Percentiles rank a stretch among this genome's conserved stretches.
Evolutionary conservation across 169 alveolate genomes (phyloP).

Genomic region (Miamiensis avidus): DNA sequence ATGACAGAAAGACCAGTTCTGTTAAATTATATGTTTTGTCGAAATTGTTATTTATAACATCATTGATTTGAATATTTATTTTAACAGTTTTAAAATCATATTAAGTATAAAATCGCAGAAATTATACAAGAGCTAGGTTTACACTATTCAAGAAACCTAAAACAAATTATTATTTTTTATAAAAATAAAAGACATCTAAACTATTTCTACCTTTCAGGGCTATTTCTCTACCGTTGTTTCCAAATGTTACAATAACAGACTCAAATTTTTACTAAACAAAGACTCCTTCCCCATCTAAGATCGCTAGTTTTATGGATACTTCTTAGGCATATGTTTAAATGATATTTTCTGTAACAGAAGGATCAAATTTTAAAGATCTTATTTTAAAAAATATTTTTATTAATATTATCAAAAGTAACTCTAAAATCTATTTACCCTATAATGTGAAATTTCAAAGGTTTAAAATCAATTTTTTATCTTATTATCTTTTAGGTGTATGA

Average conservation of each 20-base stretch:
- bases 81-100: neutral
- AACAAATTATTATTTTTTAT: too few species aligned
- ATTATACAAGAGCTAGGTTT: neutral
- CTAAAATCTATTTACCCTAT: neutral
- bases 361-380: neutral
- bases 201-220: too few species aligned
- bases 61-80: neutral
- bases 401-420: too few species aligned
- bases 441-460: neutral
- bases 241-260: too few species aligned
- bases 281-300: too few species aligned
- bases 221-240: too few species aligned
- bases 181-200: too few species aligned
- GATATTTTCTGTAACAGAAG: neutral
- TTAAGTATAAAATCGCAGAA: neutral
- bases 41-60: neutral
- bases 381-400: too few species aligned
- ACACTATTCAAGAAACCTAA: neutral
- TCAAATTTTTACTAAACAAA: too few species aligned
- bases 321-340: neutral
- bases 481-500: neutral
- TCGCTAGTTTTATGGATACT: neutral
- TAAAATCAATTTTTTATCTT: too few species aligned
- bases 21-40: neutral
- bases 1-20: neutral